Conservation (phyloP, 2,329 filamentous ascomycete species). For the Aspergillus pseudoterreus region DNA sequence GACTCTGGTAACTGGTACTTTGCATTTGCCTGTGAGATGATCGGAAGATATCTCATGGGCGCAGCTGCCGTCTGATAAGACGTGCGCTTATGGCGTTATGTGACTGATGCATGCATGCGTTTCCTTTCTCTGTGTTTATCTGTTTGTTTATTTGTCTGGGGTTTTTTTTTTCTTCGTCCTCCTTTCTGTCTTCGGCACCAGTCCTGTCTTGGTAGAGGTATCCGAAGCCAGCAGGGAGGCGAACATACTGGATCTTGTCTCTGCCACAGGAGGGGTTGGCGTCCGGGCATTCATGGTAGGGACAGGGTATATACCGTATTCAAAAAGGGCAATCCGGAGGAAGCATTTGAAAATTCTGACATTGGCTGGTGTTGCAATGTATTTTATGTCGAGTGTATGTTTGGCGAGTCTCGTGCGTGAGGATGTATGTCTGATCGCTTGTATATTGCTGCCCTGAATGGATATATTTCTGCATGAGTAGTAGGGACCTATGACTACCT, state of each 20-base stretch:
- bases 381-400: slow-evolving; percentile 12
- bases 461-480: not conserved
- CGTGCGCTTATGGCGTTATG: slow-evolving; percentile 3
- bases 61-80: not conserved
- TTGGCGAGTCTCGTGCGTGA: slow-evolving; percentile 7
- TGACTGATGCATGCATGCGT: slow-evolving; percentile 5
- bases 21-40: not conserved
- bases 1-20: not conserved
- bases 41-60: not conserved
- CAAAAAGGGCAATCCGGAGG: not conserved
- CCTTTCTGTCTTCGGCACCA: slow-evolving; percentile 2
- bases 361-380: slow-evolving; percentile 5
- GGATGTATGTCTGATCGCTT: not conserved
- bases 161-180: slow-evolving; percentile 6
- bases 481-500: too few species aligned
- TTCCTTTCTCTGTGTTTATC: not conserved
- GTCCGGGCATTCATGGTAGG: slow-evolving; percentile 1
- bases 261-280: not conserved
- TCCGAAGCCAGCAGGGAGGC: not conserved
- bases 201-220: not conserved
- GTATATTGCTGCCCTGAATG: not conserved
- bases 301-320: slow-evolving; percentile 1
- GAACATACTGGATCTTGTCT: not conserved
- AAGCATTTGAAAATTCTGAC: not conserved
- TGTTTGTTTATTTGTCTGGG: slow-evolving; percentile 4